Conservation (phyloP, 768 basidiomycete species). For the Auricularia cornea region DNA sequence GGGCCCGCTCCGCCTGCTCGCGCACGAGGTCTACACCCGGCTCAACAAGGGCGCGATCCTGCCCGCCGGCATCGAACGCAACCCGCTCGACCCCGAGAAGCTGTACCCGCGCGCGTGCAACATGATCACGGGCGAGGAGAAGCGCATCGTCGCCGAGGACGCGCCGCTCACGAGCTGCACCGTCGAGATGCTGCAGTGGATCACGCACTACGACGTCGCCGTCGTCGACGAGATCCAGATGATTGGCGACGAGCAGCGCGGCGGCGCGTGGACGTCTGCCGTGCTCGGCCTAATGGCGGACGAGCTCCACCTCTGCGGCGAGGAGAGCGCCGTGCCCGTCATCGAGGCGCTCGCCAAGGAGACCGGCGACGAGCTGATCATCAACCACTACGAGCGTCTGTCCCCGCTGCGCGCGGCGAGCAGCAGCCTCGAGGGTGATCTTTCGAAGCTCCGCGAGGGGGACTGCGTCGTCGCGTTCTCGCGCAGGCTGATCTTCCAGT, state of each 20-base stretch:
- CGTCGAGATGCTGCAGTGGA: constrained; percentile 75
- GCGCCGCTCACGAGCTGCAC: constrained; percentile 72
- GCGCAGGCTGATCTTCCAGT: constrained; percentile 60
- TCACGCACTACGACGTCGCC: constrained; percentile 55
- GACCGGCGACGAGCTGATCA: constrained; percentile 72
- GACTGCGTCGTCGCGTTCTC: constrained; percentile 91
- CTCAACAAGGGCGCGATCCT: constrained; percentile 85
- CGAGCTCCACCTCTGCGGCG: constrained; percentile 92
- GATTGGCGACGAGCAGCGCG: constrained; percentile 72
- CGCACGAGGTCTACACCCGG: constrained; percentile 89
- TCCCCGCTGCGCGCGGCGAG: constrained; percentile 72
- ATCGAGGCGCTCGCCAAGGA: constrained; percentile 57
- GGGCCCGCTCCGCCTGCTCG: constrained; percentile 85
- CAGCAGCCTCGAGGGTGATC: constrained; percentile 51
- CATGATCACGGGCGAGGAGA: constrained; percentile 88
- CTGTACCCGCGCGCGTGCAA: constrained; percentile 62
- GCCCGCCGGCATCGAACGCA: constrained; percentile 51
- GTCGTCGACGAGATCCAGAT: constrained; percentile 98
- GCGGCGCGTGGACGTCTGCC: constrained; percentile 74
- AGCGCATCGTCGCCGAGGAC: constrained; percentile 51
- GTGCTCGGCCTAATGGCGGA: constrained; percentile 66
- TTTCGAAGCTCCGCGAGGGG: constrained; percentile 57
- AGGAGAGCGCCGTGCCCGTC: constrained; percentile 84
- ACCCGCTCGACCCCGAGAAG: constrained; percentile 30
- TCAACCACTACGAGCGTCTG: constrained; percentile 81